These are phyloP conservation scores for Tagetes patula DNA, from an alignment of 129 eudicot species.

Conservation along the genomic window DNA sequence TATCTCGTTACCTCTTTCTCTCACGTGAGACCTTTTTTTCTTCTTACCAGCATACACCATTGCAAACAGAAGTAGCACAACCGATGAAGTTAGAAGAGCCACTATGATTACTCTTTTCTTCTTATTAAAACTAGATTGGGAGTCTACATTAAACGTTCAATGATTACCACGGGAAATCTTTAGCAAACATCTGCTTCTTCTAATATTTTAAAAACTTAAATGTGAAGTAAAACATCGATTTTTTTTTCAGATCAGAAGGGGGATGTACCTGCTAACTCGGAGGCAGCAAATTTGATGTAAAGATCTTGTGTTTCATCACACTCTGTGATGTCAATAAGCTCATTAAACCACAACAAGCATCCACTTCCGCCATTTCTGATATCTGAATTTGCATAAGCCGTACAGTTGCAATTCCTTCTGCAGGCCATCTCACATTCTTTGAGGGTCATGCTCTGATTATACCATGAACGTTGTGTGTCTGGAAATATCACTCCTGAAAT, in stretches of 20 bases:
- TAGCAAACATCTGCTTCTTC: conserved; percentile 35
- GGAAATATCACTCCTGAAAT: conserved; percentile 32
- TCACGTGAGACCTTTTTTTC: conserved; percentile 8
- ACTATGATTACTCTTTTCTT: neutral
- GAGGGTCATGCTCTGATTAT: conserved; percentile 34
- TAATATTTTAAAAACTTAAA: neutral
- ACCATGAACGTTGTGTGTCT: conserved; percentile 28
- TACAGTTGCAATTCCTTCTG: conserved; percentile 34
- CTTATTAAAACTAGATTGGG: neutral
- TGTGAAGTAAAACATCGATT: neutral
- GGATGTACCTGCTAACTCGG: conserved; percentile 27
- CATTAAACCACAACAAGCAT: conserved; percentile 42
- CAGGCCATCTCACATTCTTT: conserved; percentile 35
- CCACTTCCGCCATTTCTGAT: conserved; percentile 30
- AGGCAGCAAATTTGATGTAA: conserved; percentile 31
- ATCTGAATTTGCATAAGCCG: conserved; percentile 21
- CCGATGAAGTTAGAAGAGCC: conserved; percentile 4
- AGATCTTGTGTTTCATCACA: conserved; percentile 19
- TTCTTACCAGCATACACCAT: conserved; percentile 19
- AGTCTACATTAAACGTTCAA: neutral
- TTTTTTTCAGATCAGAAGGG: too few relatives aligned
- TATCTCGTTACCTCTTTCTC: conserved; percentile 8
- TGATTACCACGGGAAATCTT: conserved; percentile 5
- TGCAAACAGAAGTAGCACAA: conserved; percentile 25
- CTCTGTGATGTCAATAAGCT: conserved; percentile 29